Conservation (phyloP, 1,284 basidiomycete species). For the Xerocomus minutiporus region DNA sequence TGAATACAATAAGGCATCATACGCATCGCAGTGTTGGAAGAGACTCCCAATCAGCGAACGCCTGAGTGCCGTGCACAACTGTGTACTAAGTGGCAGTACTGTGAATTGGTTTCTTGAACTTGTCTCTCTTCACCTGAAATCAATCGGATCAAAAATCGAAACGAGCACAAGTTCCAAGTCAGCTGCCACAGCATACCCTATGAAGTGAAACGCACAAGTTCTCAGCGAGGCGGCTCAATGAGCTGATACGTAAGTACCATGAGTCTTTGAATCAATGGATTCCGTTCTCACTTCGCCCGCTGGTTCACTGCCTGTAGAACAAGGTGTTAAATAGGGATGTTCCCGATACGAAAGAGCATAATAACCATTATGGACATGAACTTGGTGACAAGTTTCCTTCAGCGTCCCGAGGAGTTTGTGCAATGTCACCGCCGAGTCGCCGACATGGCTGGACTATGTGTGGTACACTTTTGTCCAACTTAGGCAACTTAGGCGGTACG, state of each 20-base stretch:
- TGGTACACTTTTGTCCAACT: neutral
- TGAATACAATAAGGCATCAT: neutral
- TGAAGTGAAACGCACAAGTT: neutral
- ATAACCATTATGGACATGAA: neutral
- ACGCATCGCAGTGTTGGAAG: neutral
- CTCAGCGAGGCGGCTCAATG: neutral
- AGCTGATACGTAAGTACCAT: neutral
- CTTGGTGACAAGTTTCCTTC: neutral
- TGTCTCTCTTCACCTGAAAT: neutral
- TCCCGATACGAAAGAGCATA: neutral
- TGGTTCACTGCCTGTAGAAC: neutral
- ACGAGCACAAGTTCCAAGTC: neutral
- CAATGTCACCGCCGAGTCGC: neutral
- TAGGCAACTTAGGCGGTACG: neutral
- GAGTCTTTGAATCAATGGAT: neutral
- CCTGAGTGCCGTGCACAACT: too few relatives aligned
- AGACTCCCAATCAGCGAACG: neutral
- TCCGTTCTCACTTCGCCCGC: neutral
- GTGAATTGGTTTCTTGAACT: neutral
- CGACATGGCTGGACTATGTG: neutral
- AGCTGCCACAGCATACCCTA: neutral
- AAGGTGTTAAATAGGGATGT: neutral
- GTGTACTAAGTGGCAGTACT: neutral
- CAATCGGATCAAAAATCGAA: neutral
- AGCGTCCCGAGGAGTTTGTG: neutral